A percentile compares a stretch with the other conserved stretches of the same genome.
These are phyloP conservation scores for Fusarium sp. DNA, from an alignment of 2,329 filamentous ascomycete species.

Conservation along the genomic window DNA sequence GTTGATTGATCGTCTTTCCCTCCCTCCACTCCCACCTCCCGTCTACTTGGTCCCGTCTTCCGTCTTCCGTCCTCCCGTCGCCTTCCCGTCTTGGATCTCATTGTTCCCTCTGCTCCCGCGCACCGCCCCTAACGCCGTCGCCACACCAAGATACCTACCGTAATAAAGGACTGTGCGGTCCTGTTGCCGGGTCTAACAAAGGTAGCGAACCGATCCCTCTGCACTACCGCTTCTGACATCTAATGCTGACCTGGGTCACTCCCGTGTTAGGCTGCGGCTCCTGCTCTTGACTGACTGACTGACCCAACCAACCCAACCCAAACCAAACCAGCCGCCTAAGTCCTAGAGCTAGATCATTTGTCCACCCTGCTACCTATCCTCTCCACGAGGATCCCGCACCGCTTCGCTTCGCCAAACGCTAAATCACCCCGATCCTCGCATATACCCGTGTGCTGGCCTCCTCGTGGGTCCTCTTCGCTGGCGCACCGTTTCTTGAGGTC, in stretches of 20 bases:
- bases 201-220: constrained; percentile 2
- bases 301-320: constrained; percentile 20
- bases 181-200: constrained; percentile 1
- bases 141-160: constrained; percentile 39
- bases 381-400: constrained; percentile 35
- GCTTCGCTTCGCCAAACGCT: constrained; percentile 40
- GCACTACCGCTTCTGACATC: constrained; percentile 20
- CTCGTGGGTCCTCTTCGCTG: constrained; percentile 35
- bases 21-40: constrained; percentile 40
- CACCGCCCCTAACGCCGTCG: constrained; percentile 44
- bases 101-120: constrained; percentile 46
- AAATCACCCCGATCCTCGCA: constrained; percentile 42
- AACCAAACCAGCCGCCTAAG: constrained; percentile 14
- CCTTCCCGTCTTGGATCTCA: constrained; percentile 45
- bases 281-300: constrained; percentile 8
- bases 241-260: constrained; percentile 38
- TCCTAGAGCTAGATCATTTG: constrained; percentile 28
- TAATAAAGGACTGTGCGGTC: constrained; percentile 27
- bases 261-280: constrained; percentile 39
- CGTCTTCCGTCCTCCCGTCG: constrained; percentile 46
- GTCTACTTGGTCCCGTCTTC: constrained; percentile 39
- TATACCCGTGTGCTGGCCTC: constrained; percentile 31
- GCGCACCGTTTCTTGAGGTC: constrained; percentile 28
- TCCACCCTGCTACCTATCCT: constrained; percentile 24
- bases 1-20: constrained; percentile 36